Evolutionary conservation across 345 rosid species (phyloP).

Genomic region (Salix purpurea): DNA sequence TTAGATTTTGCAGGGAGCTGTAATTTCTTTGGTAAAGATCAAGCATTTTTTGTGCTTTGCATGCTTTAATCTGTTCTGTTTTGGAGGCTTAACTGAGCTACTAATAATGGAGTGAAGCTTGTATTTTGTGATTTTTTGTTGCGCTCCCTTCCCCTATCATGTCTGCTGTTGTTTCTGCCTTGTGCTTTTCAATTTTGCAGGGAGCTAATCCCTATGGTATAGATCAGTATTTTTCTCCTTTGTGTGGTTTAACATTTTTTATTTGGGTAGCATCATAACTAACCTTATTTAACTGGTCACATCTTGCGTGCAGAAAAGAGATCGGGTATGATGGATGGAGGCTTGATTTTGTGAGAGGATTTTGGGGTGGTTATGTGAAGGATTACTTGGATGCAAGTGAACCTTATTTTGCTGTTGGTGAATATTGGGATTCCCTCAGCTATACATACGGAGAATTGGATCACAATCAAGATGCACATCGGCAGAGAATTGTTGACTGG

Average conservation of each 20-base stretch:
- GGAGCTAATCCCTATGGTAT: neutral
- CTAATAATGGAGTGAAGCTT: no score
- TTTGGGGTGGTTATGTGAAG: conserved; percentile 99
- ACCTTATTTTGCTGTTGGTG: conserved; percentile 89
- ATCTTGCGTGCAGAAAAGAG: conserved; percentile 58
- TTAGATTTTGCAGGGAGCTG: neutral
- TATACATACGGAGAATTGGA: conserved; percentile 89
- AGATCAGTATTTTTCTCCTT: neutral
- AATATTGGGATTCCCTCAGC: conserved; percentile 92
- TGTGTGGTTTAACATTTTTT: neutral
- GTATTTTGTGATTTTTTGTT: no score
- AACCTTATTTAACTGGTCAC: conserved; percentile 7
- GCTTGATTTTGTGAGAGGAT: conserved; percentile 96
- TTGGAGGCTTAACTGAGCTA: neutral
- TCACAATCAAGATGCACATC: conserved; percentile 88
- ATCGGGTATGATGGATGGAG: conserved; percentile 99
- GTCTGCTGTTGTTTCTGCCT: neutral
- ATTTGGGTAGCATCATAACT: neutral
- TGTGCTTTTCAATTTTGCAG: neutral
- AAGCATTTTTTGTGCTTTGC: neutral
- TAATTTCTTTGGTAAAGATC: neutral
- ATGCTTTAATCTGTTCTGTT: neutral
- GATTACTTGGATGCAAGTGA: conserved; percentile 85
- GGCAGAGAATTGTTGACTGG: conserved; percentile 94
- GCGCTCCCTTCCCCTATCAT: no score